Evolutionary conservation across 106 monocot species (phyloP), one percentile per base, ranked within the genome.

Genomic region (Phalaenopsis equestris): DNA sequence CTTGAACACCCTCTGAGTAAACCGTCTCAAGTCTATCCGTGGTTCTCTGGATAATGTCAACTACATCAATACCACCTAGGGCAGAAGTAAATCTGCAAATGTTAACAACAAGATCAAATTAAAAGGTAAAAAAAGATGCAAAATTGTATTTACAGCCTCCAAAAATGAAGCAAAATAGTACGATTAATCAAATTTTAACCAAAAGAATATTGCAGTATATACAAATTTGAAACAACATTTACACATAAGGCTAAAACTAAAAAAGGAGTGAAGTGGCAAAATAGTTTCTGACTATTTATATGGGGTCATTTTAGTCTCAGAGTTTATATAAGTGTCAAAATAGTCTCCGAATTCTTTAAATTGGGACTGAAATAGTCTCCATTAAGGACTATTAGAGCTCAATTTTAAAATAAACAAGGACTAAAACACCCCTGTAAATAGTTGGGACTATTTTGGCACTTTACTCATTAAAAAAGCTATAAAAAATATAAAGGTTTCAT

Each of bases 1-100:
- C 96, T 86, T 96, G 96, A 84, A 96, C 87, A 56, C 91, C 91
- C 86, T 96, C 96, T 76, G 96, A 88, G 75, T 91, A 91, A 81
- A 93, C 79, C 5, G 82, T 87, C 78, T 96, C 96, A 12, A 96
- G 93, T 80, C 93, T 91, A 78, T 88, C 80, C 79, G 87, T 84
- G 74, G 96, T 90, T 83, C 83, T 83, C 76, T 91, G 89, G 52
- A 88, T 78, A 23, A 93, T 80, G 75, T 96, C 96, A 80, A 84
- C 86, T 57, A 83, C 48, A 75, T 87, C 77, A 78, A 96, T 88
- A 19, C 91, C 90, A 42, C 90, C 90, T n/a, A 96, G 80, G 2
- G 91, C 83, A 82, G 88, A 83, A 67, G 96, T 77, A 79, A 93
- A 96, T 82, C 96, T 96, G 88, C 81, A 84, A 48, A 16, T 78